These are phyloP conservation scores for Fusarium hainanense DNA, from an alignment of 2,329 filamentous ascomycete genomes.

Conservation along the genomic window DNA sequence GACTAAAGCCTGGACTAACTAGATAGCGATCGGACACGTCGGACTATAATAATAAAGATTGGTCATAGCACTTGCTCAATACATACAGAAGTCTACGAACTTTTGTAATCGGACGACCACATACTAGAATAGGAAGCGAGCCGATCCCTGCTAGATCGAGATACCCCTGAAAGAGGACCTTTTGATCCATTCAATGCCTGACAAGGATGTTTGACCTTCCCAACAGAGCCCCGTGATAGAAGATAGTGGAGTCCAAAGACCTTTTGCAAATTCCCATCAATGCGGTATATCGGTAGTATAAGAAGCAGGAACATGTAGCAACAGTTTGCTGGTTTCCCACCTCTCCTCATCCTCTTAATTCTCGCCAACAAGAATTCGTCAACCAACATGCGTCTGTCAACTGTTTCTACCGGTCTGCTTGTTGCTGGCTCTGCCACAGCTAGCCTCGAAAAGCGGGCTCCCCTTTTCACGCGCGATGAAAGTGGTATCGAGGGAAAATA, in stretches of 20 bases:
- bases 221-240: background rate
- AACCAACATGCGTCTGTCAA: background rate
- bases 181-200: background rate
- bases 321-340: accelerated
- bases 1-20: background rate
- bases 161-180: background rate
- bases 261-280: background rate
- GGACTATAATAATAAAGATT: background rate
- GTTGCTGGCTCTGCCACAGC: background rate
- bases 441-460: background rate
- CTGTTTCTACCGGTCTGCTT: background rate
- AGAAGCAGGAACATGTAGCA: background rate
- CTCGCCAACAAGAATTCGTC: background rate
- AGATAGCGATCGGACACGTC: too few species aligned
- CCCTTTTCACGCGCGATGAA: background rate
- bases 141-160: background rate
- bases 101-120: background rate
- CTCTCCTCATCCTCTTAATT: background rate
- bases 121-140: background rate
- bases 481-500: conserved; percentile 6
- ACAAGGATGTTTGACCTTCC: conserved; percentile 3
- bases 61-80: background rate
- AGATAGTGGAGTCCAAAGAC: background rate
- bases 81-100: background rate
- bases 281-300: background rate